phyloP scores from a whole-genome alignment of 805 yeast genomes.

The Kodamaea fukazawae region DNA sequence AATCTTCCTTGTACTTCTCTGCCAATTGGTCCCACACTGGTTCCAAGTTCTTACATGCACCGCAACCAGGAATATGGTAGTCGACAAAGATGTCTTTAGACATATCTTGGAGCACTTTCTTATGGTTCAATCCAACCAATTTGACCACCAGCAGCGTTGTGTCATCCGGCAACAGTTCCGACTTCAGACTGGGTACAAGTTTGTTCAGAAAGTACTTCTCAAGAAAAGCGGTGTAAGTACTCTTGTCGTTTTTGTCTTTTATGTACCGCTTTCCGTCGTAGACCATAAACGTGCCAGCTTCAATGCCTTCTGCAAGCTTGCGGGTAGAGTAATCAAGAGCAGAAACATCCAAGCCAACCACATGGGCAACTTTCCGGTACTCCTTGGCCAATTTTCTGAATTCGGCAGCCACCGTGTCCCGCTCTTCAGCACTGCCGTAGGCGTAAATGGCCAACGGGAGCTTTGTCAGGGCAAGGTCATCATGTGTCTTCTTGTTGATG shows the following conservation, averaged over 20 bases:
- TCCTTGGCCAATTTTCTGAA: slow-evolving; percentile 67
- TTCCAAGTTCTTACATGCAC: slow-evolving; percentile 89
- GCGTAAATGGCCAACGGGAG: slow-evolving; percentile 77
- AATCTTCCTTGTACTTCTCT: slow-evolving; percentile 50
- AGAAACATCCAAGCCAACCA: slow-evolving; percentile 84
- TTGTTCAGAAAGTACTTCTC: slow-evolving; percentile 61
- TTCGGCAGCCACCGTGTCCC: slow-evolving; percentile 49
- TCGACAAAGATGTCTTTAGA: slow-evolving; percentile 75
- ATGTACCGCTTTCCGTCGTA: slow-evolving; percentile 43
- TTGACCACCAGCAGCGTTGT: no score
- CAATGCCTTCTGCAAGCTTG: slow-evolving; percentile 74
- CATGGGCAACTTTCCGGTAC: slow-evolving; percentile 75
- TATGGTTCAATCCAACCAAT: slow-evolving; percentile 83
- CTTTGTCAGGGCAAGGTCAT: slow-evolving; percentile 58
- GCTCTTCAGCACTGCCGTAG: slow-evolving; percentile 67
- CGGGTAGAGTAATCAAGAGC: slow-evolving; percentile 83
- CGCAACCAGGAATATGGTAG: slow-evolving; percentile 98
- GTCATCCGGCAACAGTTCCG: slow-evolving; percentile 80
- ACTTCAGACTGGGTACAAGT: slow-evolving; percentile 70
- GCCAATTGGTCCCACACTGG: slow-evolving; percentile 89
- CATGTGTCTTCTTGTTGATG: slow-evolving; percentile 75
- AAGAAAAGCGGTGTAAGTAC: slow-evolving; percentile 60
- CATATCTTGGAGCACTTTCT: slow-evolving; percentile 55
- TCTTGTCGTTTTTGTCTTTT: no score
- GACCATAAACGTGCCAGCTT: slow-evolving; percentile 45